Evolutionary conservation across 768 basidiomycete species (phyloP).

Genomic region (Lactarius hatsudake): DNA sequence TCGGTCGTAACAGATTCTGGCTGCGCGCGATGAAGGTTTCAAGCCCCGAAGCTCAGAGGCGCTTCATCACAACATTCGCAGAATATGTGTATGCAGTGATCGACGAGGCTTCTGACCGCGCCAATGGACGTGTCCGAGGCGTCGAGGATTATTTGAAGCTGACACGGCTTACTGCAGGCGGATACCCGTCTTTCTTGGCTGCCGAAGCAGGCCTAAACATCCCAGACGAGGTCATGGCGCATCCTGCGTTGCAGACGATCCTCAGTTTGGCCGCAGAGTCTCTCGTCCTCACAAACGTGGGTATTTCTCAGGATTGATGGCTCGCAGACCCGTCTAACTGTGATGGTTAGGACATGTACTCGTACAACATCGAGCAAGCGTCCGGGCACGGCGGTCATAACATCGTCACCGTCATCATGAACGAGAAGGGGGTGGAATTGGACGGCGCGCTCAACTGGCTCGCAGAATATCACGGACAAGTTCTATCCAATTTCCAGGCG

Average conservation of each 20-base stretch:
- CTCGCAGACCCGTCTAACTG: not conserved
- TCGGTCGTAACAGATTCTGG: not conserved
- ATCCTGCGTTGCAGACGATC: slow-evolving; percentile 39
- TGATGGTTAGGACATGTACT: slow-evolving; percentile 32
- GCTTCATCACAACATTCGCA: slow-evolving; percentile 40
- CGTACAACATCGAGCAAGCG: slow-evolving; percentile 36
- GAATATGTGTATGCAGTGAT: slow-evolving; percentile 40
- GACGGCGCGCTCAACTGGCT: slow-evolving; percentile 33
- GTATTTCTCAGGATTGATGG: not conserved
- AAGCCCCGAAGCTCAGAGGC: slow-evolving; percentile 32
- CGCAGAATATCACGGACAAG: not conserved
- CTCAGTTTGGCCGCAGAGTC: slow-evolving; percentile 35
- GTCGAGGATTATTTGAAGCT: slow-evolving; percentile 41
- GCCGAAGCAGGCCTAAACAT: slow-evolving; percentile 38
- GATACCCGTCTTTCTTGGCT: slow-evolving; percentile 39
- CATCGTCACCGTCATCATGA: slow-evolving; percentile 34
- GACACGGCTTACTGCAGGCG: slow-evolving; percentile 41
- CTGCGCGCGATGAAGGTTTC: slow-evolving; percentile 22
- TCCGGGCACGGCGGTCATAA: slow-evolving; percentile 32
- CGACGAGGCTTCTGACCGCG: slow-evolving; percentile 42
- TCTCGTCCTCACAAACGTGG: slow-evolving; percentile 40
- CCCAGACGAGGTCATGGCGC: slow-evolving; percentile 40
- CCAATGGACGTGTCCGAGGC: slow-evolving; percentile 33
- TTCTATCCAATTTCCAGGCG: slow-evolving; percentile 32
- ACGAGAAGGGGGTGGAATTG: slow-evolving; percentile 27